phyloP scores from a whole-genome alignment of 305 asterid genomes.

The Solanum hybrid region DNA sequence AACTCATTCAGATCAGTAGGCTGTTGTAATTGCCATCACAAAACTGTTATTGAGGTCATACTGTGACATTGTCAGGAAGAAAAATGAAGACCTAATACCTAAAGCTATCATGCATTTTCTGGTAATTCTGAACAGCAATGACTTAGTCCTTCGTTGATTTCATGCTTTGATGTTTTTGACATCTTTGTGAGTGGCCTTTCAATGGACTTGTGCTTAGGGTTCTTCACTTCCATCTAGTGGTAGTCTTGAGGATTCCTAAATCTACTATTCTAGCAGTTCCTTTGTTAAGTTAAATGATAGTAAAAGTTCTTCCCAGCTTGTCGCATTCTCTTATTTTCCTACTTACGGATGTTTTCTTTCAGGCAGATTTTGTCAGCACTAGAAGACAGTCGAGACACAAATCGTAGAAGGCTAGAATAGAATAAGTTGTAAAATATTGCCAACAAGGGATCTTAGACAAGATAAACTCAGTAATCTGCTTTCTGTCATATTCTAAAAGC shows the following conservation, averaged over 20 bases:
- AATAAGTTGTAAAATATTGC: neutral
- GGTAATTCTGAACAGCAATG: conserved; percentile 32
- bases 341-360: neutral
- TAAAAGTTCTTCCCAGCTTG: neutral
- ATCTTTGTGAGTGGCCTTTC: neutral
- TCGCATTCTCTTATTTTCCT: neutral
- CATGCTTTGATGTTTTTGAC: neutral
- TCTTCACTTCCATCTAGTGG: neutral
- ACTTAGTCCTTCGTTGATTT: neutral
- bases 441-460: neutral
- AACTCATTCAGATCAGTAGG: conserved; percentile 68
- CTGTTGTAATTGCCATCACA: conserved; percentile 60
- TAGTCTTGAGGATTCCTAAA: neutral
- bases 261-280: neutral
- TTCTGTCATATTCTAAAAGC: neutral
- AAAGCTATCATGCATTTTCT: conserved; percentile 97
- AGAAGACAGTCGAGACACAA: neutral
- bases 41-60: conserved; percentile 78
- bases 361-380: neutral
- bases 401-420: neutral
- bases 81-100: conserved; percentile 76
- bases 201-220: neutral
- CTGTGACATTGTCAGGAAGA: conserved; percentile 87
- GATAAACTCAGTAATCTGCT: neutral
- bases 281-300: neutral